phyloP scores from a whole-genome alignment of 1,284 basidiomycete species.

The Ustilago cynodontis region DNA sequence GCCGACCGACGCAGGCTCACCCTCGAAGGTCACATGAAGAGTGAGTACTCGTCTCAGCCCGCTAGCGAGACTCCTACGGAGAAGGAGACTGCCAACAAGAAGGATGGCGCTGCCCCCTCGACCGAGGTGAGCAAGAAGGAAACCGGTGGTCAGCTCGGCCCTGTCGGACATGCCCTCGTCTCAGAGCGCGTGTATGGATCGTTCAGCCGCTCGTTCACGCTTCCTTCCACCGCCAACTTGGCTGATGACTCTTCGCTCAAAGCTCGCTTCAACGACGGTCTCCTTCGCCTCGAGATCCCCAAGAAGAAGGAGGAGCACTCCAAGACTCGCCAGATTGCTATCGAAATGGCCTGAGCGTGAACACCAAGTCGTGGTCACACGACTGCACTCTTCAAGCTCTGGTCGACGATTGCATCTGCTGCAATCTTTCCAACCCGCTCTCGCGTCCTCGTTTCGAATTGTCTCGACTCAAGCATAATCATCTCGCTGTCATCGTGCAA shows the following conservation, averaged over 20 bases:
- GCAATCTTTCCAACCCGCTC: background rate
- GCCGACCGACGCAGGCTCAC: constrained; percentile 51
- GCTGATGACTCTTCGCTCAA: constrained; percentile 44
- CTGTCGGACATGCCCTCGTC: constrained; percentile 43
- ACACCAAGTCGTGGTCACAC: background rate
- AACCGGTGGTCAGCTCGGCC: constrained; percentile 20
- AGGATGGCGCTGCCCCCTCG: constrained; percentile 4
- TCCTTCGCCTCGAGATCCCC: constrained; percentile 56
- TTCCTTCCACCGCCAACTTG: constrained; percentile 50
- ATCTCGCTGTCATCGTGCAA: background rate
- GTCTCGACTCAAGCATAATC: background rate
- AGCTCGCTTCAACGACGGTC: constrained; percentile 54
- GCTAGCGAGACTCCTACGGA: constrained; percentile 5
- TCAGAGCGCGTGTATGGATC: constrained; percentile 55
- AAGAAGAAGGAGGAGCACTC: constrained; percentile 57
- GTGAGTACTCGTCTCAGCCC: constrained; percentile 41
- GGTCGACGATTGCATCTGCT: background rate
- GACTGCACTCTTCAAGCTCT: background rate
- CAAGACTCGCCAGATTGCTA: constrained; percentile 52
- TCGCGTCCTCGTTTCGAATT: background rate
- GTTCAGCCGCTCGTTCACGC: constrained; percentile 57
- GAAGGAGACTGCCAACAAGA: background rate
- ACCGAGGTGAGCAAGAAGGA: constrained; percentile 47
- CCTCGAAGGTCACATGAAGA: constrained; percentile 50
- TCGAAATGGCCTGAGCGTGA: constrained; percentile 29